Evolutionary conservation across 805 yeast species (phyloP).

Genomic region (Candida saitoana): DNA sequence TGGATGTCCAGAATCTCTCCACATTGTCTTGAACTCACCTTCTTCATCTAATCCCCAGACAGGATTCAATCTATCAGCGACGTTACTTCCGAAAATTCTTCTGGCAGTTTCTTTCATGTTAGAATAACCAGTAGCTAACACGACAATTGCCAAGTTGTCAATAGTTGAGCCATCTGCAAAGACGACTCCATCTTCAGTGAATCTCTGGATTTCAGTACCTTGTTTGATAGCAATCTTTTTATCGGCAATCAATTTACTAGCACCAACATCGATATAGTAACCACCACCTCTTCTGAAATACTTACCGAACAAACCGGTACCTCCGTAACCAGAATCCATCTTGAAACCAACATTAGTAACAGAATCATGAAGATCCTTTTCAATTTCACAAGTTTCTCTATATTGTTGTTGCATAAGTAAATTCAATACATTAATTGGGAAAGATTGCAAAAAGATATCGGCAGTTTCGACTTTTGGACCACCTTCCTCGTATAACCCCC

Average conservation of each 20-base stretch:
- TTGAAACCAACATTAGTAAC: conserved; percentile 35
- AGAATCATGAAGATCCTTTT: conserved; percentile 27
- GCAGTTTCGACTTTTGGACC: conserved; percentile 37
- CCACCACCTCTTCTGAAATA: conserved; percentile 43
- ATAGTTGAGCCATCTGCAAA: conserved; percentile 35
- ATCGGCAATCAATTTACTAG: conserved; percentile 34
- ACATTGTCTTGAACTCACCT: conserved; percentile 38
- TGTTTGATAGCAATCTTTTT: conserved; percentile 36
- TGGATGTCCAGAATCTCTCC: conserved; percentile 38
- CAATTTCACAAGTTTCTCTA: conserved; percentile 27
- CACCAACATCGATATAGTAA: conserved; percentile 45
- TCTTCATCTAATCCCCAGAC: conserved; percentile 43
- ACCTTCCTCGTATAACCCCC: conserved; percentile 31
- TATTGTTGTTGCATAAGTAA: conserved; percentile 34
- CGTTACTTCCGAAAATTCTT: conserved; percentile 32
- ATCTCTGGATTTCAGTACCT: conserved; percentile 29
- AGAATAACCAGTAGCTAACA: conserved; percentile 43
- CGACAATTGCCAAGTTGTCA: conserved; percentile 34
- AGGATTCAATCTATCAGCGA: conserved; percentile 32
- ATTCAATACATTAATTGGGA: conserved; percentile 33
- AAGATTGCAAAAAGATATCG: conserved; percentile 32
- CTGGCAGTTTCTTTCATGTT: conserved; percentile 41
- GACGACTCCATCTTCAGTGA: conserved; percentile 35
- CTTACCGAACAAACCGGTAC: conserved; percentile 39
- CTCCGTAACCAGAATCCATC: conserved; percentile 41